Base-by-base conservation (phyloP, 345 rosid species). In the Aquilaria yunnanensis region DNA sequence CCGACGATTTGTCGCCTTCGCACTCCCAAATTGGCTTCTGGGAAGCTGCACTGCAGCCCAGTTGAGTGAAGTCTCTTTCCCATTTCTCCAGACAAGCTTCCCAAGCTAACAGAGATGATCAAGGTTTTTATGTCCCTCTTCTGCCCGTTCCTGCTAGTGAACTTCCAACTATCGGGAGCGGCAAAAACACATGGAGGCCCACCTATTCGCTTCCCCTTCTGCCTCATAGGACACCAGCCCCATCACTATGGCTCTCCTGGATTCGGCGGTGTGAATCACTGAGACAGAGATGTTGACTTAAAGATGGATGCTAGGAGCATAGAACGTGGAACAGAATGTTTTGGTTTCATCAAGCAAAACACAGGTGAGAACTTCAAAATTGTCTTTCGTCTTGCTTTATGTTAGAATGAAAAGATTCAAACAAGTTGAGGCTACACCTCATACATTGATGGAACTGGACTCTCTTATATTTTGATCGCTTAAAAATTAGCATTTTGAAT, bases 161-260 rank as follows among this genome's bases (percentile, higher is more conserved):
- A 5, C 12, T 59, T 32, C 11, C 54, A 32, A 34, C 8, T 9
- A 7, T 2, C 10, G 66, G 14, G 3, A 33, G 11, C 56, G 45
- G 53, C 48, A 34, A 3, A 34, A 34, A 3, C 41, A 9, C 32
- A 1, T 11, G 56, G 12, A 14, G 74, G 64, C 3, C 63, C 74
- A 10, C 16, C 32, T 10, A 66, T 69, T 60, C 56, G 70, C 12
- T 74, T 68, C 34, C 77, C 77, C 1, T 74, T 69, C 60, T 23
- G 70, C 23, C 64, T 69, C 6, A 56, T 56, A 61, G 59, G 30
- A 47, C 51, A n/a, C 30, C 74, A 69, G 11, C 52, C 67, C 13
- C 51, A 32, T 2, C 47, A 46, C 37, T 70, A 68, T 54, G 78
- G 78, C 14, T 66, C 32, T 48, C 74, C 74, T 23, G 68, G 61